phyloP scores from a whole-genome alignment of 1,284 basidiomycete species.

The Ceratobasidium sp. region DNA sequence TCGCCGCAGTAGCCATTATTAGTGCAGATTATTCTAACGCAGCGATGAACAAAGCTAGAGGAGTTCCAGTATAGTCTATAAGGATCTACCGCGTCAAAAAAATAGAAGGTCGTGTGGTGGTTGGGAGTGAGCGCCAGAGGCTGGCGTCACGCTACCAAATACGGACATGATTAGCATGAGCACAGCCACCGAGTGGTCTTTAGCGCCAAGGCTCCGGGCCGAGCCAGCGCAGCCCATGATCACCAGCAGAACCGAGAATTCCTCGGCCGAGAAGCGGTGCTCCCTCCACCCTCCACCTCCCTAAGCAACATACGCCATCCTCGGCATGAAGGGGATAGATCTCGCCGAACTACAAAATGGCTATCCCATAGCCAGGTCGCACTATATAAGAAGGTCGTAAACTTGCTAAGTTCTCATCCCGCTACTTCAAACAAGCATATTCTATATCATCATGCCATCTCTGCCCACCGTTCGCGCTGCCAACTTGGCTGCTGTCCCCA shows the following conservation, averaged over 20 bases:
- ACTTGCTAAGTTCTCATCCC: background rate
- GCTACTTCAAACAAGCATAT: background rate
- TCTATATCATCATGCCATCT: slow-evolving; percentile 51
- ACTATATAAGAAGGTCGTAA: background rate
- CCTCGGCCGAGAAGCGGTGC: too few species aligned
- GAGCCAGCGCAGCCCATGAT: too few species aligned
- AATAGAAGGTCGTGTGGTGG: background rate
- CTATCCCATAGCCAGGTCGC: background rate
- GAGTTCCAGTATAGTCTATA: too few species aligned
- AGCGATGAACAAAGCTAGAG: too few species aligned
- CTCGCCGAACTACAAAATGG: background rate
- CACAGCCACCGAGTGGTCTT: too few species aligned
- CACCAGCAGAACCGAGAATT: too few species aligned
- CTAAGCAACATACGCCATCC: background rate
- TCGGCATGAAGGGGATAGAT: background rate
- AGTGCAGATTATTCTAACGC: background rate
- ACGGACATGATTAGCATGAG: background rate
- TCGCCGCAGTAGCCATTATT: background rate
- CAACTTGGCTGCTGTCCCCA: slow-evolving; percentile 57
- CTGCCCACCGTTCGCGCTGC: slow-evolving; percentile 57
- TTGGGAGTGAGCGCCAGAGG: background rate
- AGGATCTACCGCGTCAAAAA: background rate
- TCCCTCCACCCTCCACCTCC: too few species aligned
- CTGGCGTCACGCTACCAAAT: background rate
- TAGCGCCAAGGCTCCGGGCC: too few species aligned